phyloP scores from a whole-genome alignment of 768 basidiomycete species.

The Macrolepiota albuminosa region DNA sequence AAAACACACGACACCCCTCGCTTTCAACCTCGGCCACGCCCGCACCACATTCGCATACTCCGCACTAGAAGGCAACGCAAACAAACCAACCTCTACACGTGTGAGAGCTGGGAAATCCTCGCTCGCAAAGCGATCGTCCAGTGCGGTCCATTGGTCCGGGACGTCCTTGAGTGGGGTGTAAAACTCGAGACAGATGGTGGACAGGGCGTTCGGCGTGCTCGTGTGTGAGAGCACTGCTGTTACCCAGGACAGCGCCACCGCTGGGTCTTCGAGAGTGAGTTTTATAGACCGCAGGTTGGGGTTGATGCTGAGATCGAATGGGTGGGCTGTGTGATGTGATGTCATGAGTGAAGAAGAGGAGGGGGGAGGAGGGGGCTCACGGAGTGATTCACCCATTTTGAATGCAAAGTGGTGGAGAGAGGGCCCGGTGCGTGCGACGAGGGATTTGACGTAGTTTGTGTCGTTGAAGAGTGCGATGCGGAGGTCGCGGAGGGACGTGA shows the following conservation, averaged over 20 bases:
- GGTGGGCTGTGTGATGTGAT: slow-evolving; percentile 22
- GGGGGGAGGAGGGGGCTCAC: slow-evolving; percentile 24
- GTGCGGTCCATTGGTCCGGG: slow-evolving; percentile 25
- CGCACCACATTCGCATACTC: slow-evolving; percentile 31
- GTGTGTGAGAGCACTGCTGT: slow-evolving; percentile 28
- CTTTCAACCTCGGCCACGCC: slow-evolving; percentile 23
- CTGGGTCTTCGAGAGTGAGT: slow-evolving; percentile 36
- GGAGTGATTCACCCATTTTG: slow-evolving; percentile 38
- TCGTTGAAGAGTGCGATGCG: slow-evolving; percentile 38
- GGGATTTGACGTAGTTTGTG: slow-evolving; percentile 27
- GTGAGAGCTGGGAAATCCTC: slow-evolving; percentile 24
- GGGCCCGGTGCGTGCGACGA: slow-evolving; percentile 28
- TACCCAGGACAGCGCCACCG: slow-evolving; percentile 33
- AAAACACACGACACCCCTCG: slow-evolving; percentile 27
- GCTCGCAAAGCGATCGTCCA: slow-evolving; percentile 30
- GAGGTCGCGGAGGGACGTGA: slow-evolving; percentile 35
- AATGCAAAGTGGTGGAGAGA: slow-evolving; percentile 40
- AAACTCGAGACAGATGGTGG: slow-evolving; percentile 35
- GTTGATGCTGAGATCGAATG: slow-evolving; percentile 32
- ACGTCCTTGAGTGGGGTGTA: slow-evolving; percentile 35
- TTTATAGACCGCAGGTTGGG: slow-evolving; percentile 32
- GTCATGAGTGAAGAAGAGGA: background rate
- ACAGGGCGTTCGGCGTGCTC: slow-evolving; percentile 17
- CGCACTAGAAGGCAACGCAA: slow-evolving; percentile 27
- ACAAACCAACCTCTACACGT: slow-evolving; percentile 38